Base-by-base conservation (phyloP, 345 rosid genomes). In the Salix viminalis region DNA sequence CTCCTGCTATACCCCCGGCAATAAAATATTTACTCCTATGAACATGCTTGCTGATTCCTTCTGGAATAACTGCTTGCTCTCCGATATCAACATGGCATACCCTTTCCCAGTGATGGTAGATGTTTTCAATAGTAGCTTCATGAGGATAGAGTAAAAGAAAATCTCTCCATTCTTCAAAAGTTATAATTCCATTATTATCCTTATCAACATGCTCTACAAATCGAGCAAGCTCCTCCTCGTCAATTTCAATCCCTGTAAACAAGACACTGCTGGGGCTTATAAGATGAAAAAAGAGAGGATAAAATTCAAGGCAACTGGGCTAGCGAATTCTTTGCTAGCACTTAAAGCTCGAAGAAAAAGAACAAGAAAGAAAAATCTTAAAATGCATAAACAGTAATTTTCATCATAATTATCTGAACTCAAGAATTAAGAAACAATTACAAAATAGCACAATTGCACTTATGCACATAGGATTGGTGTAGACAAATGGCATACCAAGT, bases 111-210 rank as follows among this genome's bases (percentile, higher is more conserved):
- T 94, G 91, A 76, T 87, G 97, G 71, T 91, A 94, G 72, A 94
- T 94, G 77, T 94, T 94, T 76, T 92, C 97, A 16, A 94, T 90
- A 24, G 98, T 92, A 60, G 98, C 97, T 76, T 94, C 98, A n/a
- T 94, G 98, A 26, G 97, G 98, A 83, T 91, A 92, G 6, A 92
- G 76, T 79, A 94, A 82, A 66, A 94, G 96, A 85, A 94, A 94
- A 83, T 94, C 98, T 73, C 97, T 90, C 98, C 98, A 94, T 76
- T 92, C 98, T 75, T 92, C 96, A 77, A 94, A 94, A 48, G 96
- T 87, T 76, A 94, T 94, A 61, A 92, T 90, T 36, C 98, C 98
- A 80, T 94, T 90, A 64, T 87, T 92, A 79, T 91, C 98, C 89
- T 94, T 91, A 65, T 92, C 96, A 60, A 94, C 97, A 39, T 91